Evolutionary conservation across 2,329 filamentous ascomycete species (phyloP), one percentile per base, ranked within the genome.

Genomic region (Colletotrichum abscissum): DNA sequence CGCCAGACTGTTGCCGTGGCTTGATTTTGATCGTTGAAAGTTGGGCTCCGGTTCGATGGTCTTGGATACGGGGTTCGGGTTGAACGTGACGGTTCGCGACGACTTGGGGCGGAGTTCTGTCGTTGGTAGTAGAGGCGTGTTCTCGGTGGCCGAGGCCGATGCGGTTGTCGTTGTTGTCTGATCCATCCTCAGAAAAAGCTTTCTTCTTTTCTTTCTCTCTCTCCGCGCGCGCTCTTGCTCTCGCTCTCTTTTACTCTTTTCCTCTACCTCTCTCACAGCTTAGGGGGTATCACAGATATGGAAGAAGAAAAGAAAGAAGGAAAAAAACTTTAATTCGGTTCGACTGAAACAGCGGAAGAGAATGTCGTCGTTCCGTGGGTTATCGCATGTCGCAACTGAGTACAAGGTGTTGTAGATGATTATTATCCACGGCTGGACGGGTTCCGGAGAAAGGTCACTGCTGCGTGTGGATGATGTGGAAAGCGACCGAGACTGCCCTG

Each of bases 41-140:
- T 78, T 78, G 19, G 85, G 78, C 57, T 86, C 86, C 24, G 88
- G 86, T 76, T 90, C 88, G 78, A 92, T 88, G 22, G 90, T 91
- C 75, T 88, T 87, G n/a, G 89, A 87, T 58, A 91, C 88, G 49
- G 91, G 90, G 75, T 92, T 91, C 5, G 92, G 88, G 79, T 94
- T 94, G 86, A 96, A 95, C 16, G 93, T 95, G 78, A 96, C 94
- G 77, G 87, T 93, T 76, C 93, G 90, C 63, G 86, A 78, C 19
- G 87, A 84, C 74, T 85, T 87, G 12, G 85, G 82, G 22, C 86
- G 85, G 54, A 74, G 66, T 49, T 81, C 79, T 55, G 79, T 71
- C n/a, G 78, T 78, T 35, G 77, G 76, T 7, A 84, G 78, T 8
- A 84, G 76, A 65, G 83, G 83, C 59, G 82, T 81, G 65, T 78